Percentiles rank a stretch among this genome's conserved stretches.
Evolutionary conservation across 2,329 filamentous ascomycete species (phyloP).

Genomic region (Arachnopeziza araneosa): DNA sequence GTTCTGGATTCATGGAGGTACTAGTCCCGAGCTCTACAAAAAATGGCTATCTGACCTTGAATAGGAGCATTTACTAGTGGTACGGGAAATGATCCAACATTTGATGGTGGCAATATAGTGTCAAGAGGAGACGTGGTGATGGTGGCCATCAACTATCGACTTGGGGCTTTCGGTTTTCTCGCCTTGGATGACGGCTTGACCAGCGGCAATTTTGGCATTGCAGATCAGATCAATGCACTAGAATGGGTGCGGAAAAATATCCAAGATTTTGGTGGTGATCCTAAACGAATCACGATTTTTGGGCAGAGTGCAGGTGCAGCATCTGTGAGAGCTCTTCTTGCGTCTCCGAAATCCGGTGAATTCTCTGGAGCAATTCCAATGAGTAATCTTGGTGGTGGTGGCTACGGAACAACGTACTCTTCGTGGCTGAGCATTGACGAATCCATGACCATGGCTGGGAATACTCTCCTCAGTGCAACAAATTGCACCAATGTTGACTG

Average conservation of each 20-base stretch:
- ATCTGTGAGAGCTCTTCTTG: conserved; percentile 38
- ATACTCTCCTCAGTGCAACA: conserved; percentile 41
- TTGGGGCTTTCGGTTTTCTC: conserved; percentile 31
- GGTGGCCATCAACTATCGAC: conserved; percentile 41
- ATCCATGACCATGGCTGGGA: conserved; percentile 39
- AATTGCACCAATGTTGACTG: conserved; percentile 47
- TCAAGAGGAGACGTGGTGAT: conserved; percentile 39
- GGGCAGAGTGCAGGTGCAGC: conserved; percentile 43
- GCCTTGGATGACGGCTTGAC: conserved; percentile 45
- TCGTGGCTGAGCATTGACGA: conserved; percentile 46
- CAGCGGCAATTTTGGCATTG: conserved; percentile 40
- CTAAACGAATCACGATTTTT: conserved; percentile 30
- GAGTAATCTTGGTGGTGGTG: conserved; percentile 47
- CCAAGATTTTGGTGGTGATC: conserved; percentile 32
- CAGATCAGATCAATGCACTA: conserved; percentile 32
- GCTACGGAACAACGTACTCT: conserved; percentile 49
- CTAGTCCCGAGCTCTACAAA: conserved; percentile 27
- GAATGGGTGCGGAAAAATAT: conserved; percentile 32
- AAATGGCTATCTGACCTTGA: conserved; percentile 21
- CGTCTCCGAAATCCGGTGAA: conserved; percentile 41
- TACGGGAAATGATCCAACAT: conserved; percentile 34
- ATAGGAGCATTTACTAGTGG: conserved; percentile 36
- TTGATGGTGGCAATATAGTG: conserved; percentile 39
- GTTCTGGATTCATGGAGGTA: conserved; percentile 31
- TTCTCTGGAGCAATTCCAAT: conserved; percentile 42